phyloP scores from a whole-genome alignment of 148 eudicot genomes.

The Drosera capensis region DNA sequence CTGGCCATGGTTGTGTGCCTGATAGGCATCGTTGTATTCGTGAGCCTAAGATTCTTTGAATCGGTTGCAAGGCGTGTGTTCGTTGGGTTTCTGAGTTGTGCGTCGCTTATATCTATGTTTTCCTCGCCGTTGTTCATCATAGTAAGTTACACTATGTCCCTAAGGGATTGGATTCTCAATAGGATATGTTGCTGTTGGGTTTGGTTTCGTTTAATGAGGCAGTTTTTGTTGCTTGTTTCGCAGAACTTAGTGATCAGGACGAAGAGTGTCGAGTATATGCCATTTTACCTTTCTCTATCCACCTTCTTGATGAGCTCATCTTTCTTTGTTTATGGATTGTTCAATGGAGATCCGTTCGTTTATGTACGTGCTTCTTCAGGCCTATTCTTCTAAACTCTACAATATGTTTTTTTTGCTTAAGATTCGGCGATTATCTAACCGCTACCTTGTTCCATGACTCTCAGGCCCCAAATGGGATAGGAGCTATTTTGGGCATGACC shows the following conservation, averaged over 20 bases:
- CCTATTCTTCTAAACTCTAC: no score
- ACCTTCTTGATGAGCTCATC: slow-evolving; percentile 73
- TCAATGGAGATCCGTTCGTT: slow-evolving; percentile 54
- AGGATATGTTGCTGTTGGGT: background rate
- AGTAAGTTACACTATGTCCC: slow-evolving; percentile 36
- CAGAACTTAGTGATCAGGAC: slow-evolving; percentile 66
- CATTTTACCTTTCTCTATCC: slow-evolving; percentile 70
- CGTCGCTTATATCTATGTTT: slow-evolving; percentile 73
- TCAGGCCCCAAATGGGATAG: no score
- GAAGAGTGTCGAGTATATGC: slow-evolving; percentile 80
- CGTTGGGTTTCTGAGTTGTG: slow-evolving; percentile 48
- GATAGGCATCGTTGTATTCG: slow-evolving; percentile 26
- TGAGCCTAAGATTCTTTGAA: slow-evolving; percentile 40
- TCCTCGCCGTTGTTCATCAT: slow-evolving; percentile 77
- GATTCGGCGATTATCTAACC: no score
- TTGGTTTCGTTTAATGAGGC: background rate
- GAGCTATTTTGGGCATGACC: no score
- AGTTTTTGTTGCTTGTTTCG: background rate
- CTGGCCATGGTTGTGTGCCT: slow-evolving; percentile 32
- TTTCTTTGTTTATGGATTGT: slow-evolving; percentile 52
- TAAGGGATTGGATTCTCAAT: no score
- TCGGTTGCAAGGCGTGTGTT: slow-evolving; percentile 22
- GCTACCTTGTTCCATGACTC: no score
- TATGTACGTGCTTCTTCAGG: slow-evolving; percentile 45
- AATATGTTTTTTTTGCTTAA: no score